Percentiles rank a stretch among this genome's conserved stretches.
Conservation (phyloP, 257 asterid genomes). For the Thymus quinquecostatus region DNA sequence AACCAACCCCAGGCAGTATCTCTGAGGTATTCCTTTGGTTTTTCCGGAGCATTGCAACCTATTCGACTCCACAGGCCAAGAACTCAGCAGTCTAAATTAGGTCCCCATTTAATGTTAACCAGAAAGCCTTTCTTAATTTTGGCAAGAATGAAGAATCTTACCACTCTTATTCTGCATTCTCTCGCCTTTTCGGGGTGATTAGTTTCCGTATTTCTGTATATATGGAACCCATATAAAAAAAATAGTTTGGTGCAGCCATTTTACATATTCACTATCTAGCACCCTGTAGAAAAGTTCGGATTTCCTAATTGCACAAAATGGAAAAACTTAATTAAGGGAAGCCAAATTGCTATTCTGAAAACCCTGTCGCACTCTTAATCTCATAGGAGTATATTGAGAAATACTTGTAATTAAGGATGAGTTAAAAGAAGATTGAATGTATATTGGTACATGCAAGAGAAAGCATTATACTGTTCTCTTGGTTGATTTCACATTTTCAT, state of each 20-base stretch:
- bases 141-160: background rate
- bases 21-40: no score
- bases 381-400: background rate
- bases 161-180: constrained; percentile 7
- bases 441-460: background rate
- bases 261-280: constrained; percentile 7
- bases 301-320: background rate
- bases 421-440: background rate
- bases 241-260: background rate
- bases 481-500: constrained; percentile 1
- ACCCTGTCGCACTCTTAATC: background rate
- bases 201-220: background rate
- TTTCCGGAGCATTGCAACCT: background rate
- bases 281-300: background rate
- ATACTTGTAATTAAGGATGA: constrained; percentile 6
- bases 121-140: constrained; percentile 4
- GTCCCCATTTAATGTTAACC: constrained; percentile 13
- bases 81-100: background rate
- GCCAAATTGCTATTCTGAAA: background rate
- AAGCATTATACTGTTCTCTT: background rate
- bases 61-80: constrained; percentile 8
- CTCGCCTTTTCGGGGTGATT: background rate
- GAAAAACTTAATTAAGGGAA: background rate
- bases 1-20: constrained; percentile 3
- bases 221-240: constrained; percentile 3